Evolutionary conservation across 306 rosid genomes (phyloP), one percentile per base, ranked within the genome.

Genomic region (Vicia sativa): DNA sequence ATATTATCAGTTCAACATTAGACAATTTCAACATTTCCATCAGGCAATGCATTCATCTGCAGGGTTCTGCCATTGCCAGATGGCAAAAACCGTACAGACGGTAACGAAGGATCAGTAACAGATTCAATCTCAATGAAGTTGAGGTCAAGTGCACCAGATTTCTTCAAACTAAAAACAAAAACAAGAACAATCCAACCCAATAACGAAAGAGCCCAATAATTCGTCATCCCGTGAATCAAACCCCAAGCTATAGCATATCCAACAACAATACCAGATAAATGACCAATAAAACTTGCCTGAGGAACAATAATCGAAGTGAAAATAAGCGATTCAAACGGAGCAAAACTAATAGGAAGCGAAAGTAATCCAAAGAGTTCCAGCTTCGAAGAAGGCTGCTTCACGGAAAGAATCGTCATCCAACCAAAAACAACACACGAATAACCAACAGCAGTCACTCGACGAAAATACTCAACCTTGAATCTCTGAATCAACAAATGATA

Each of bases 361-460:
- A 93, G 96, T 35, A 93, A 83, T 41, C 98, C 98, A 50, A 93
- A 93, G 34, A 93, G 95, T n/a, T 93, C 78, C 84, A 93, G 70
- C 80, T 88, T 90, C 3, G 96, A 86, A 6, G 96, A 88, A 7
- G 98, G 98, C 31, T 93, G 97, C 85, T 81, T 93, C 72, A 93
- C 93, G 6, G 97, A 83, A 55, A 93, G 95, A 75, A 93, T 86
- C 4, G 98, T 93, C 98, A 93, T 93, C 98, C 98, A 93, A 57
- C 97, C 98, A 52, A 93, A 93, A 73, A 93, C 98, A 72, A 93
- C 98, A 70, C 98, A 93, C n/a, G 98, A 93, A 75, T 93, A 93
- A 3, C 98, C 98, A 70, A 93, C 97, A 72, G 98, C 97, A 0
- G 96, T 88, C 29, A 90, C 95, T 46, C 98, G 81, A 6, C 95